Conservation (phyloP, 345 rosid species). For the Limnanthes douglasii region DNA sequence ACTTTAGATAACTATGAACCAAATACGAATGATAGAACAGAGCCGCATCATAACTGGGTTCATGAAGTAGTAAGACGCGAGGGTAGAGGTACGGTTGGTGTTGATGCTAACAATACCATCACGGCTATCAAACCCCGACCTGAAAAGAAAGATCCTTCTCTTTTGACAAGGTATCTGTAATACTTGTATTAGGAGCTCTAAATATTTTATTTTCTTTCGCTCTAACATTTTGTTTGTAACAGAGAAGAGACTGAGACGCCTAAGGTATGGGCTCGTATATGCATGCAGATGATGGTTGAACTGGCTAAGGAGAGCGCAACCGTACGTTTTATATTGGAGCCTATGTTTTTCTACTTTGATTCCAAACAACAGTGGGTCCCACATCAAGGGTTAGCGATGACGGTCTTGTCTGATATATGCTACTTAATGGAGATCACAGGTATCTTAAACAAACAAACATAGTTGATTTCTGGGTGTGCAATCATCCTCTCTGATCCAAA, state of each 20-base stretch:
- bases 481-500: too few species aligned
- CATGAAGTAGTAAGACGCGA: conserved; percentile 92
- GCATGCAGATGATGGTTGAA: conserved; percentile 86
- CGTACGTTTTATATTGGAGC: conserved; percentile 68
- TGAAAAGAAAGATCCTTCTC: conserved; percentile 61
- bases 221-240: conserved; percentile 6
- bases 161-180: conserved; percentile 49
- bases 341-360: conserved; percentile 67
- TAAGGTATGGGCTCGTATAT: conserved; percentile 84
- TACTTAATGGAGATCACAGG: conserved; percentile 62
- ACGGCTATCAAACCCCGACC: conserved; percentile 43
- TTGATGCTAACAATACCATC: conserved; percentile 38
- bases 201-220: neutral
- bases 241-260: conserved; percentile 91
- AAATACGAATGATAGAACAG: conserved; percentile 34
- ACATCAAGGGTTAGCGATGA: conserved; percentile 53
- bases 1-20: conserved; percentile 74
- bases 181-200: neutral
- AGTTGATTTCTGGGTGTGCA: too few species aligned
- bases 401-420: conserved; percentile 61
- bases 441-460: too few species aligned
- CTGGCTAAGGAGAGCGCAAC: conserved; percentile 81
- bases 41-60: conserved; percentile 74
- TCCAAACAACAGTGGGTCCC: conserved; percentile 64
- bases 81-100: conserved; percentile 39